Evolutionary conservation across 495 filamentous ascomycete genomes (phyloP), one percentile per base, ranked within the genome.

Genomic region (Podospora bellae-mahoneyi): DNA sequence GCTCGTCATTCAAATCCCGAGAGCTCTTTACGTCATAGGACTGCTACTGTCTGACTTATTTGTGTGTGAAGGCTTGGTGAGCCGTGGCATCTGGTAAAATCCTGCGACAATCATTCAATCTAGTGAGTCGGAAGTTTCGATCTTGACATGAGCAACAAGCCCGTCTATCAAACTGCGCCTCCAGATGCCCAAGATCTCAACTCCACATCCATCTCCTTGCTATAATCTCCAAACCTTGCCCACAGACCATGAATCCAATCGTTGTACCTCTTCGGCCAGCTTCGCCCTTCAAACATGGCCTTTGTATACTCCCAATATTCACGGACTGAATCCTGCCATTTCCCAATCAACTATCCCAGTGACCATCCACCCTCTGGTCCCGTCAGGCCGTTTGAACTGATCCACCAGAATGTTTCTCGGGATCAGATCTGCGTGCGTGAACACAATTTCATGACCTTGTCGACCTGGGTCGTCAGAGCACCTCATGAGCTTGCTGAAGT

Each of bases 291-390:
- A 48, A 74, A 77, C 68, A 74, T 39, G 9, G 73, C 56, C 58
- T 78, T 73, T 13, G 67, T 73, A 39, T 67, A 85, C 73, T 86
- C 84, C 82, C 81, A 86, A 71, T 86, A 86, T 27, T 77, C 75
- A 16, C 4, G 83, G 84, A 75, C 81, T 85, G 79, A 81, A 85
- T 23, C 83, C 83, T 55, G 82, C 80, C 16, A 74, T 80, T 74
- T 85, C 83, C 84, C 83, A 86, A 57, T 79, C 63, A 15, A 72
- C 72, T 27, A 72, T 72, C n/a, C 78, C 77, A 20, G 76, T 72
- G 23, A 76, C 72, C 53, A 69, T 71, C 71, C 77, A 75, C 66
- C 65, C 65, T 63, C n/a, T 34, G 18, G n/a, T 68, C 76, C 74
- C 66, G 60, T 65, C 64, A 70, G 44, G 26, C 10, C 64, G 23